These are phyloP conservation scores for Psilocybe cubensis DNA, from an alignment of 768 basidiomycete genomes.

Conservation along the genomic window DNA sequence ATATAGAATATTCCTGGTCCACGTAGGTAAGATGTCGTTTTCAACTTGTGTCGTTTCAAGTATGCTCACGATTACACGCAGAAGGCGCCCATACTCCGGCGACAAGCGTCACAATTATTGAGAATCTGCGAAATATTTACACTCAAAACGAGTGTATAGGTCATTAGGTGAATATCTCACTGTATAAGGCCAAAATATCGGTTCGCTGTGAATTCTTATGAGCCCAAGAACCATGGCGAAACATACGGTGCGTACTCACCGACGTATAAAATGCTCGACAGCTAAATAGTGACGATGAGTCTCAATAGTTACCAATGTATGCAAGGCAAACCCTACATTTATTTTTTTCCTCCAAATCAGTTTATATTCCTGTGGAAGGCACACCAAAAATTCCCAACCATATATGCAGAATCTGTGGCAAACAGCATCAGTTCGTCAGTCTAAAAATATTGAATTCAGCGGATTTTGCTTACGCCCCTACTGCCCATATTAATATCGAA, in stretches of 20 bases:
- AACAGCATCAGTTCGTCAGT: neutral
- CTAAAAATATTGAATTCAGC: neutral
- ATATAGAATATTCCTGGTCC: constrained; percentile 19
- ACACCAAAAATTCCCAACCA: constrained; percentile 27
- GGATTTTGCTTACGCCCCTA: constrained; percentile 21
- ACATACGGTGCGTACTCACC: constrained; percentile 1
- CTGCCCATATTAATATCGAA: constrained; percentile 23
- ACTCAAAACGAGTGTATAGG: neutral
- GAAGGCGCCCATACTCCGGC: constrained; percentile 15
- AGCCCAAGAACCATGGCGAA: no score
- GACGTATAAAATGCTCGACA: constrained; percentile 12
- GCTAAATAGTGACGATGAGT: neutral
- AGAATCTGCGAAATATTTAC: neutral
- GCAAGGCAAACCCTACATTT: constrained; percentile 13
- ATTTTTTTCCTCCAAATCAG: constrained; percentile 26
- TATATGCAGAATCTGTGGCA: constrained; percentile 25
- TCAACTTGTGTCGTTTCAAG: neutral
- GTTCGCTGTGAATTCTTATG: constrained; percentile 6
- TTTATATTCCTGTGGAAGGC: constrained; percentile 22
- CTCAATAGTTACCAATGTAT: neutral
- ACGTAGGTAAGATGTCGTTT: neutral
- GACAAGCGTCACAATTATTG: constrained; percentile 15
- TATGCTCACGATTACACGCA: constrained; percentile 19
- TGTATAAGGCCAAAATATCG: constrained; percentile 27
- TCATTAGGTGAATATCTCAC: constrained; percentile 4